A percentile compares a stretch with the other conserved stretches of the same genome.
These are phyloP conservation scores for Bassia scoparia DNA, from an alignment of 148 eudicot species.

Conservation along the genomic window DNA sequence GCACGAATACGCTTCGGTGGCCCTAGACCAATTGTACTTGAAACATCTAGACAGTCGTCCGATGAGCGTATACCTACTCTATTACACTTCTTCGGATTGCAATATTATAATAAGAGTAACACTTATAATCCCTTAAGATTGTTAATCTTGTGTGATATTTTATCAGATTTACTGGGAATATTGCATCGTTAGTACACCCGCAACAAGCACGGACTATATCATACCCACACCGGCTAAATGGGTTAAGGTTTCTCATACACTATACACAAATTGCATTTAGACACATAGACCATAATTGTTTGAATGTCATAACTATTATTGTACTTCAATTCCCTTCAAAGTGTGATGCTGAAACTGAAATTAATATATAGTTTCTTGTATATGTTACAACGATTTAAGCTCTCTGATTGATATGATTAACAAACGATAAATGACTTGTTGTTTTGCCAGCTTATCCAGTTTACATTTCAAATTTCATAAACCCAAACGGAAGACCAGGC, in stretches of 20 bases:
- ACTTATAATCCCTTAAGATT: too few species aligned
- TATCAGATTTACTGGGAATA: constrained; percentile 62
- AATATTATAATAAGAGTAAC: too few species aligned
- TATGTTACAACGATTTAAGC: too few species aligned
- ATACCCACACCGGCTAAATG: constrained; percentile 21
- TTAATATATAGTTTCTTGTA: too few species aligned
- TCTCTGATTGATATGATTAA: too few species aligned
- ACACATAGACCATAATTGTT: too few species aligned
- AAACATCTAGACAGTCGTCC: constrained; percentile 21
- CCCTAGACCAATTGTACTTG: constrained; percentile 41
- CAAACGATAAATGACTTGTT: background rate
- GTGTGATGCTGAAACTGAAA: too few species aligned
- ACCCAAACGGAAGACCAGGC: constrained; percentile 25
- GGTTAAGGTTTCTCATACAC: constrained; percentile 26
- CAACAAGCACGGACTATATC: constrained; percentile 18
- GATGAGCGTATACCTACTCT: constrained; percentile 43
- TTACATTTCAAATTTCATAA: constrained; percentile 28
- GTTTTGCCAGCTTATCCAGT: constrained; percentile 30
- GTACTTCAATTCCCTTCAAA: too few species aligned
- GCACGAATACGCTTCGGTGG: constrained; percentile 41
- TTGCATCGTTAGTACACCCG: constrained; percentile 28
- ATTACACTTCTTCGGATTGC: too few species aligned
- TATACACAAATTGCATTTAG: too few species aligned
- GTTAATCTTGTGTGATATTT: background rate
- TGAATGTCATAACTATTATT: too few species aligned